Base-by-base conservation (phyloP, 2,329 filamentous ascomycete genomes). In the Thermochaetoides dissita region DNA sequence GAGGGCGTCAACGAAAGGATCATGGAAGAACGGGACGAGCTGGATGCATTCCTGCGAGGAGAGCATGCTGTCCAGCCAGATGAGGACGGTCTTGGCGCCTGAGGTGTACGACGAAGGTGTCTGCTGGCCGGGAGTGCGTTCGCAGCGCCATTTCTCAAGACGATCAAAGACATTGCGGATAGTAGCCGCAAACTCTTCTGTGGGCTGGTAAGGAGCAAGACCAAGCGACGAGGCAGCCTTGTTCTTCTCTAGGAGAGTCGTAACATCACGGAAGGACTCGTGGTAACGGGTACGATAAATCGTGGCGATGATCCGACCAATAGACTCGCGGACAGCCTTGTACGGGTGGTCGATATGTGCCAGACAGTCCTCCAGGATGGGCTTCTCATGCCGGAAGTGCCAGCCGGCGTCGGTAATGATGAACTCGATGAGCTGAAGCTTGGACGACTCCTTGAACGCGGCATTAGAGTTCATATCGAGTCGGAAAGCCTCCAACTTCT, bases 391-490 rank as follows among this genome's bases (percentile, higher is more conserved):
- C 48, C 86, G 86, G 69, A 95, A 98, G 60, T 98, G 91, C 91
- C 93, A 98, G 1, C 91, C 91, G 32, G 80, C 76, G 54, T 94
- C 87, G 36, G 79, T 79, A 45, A 98, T 83, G 48, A 84, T 75
- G 51, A 94, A 86, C 52, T 95, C 86, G 11, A 98, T 69, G 30
- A 98, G 67, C 50, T 91, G 81, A 10, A 98, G 85, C 65, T 96
- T 95, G 29, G 89, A 93, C 42, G 89, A 94, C 59, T 98, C 93
- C 60, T 98, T 98, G 72, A 98, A 98, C 0, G 91, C 91, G 4
- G 93, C 91, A 57, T 96, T 95, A 0, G 89, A 95, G 6, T 76
- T 70, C 81, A 96, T 89, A 58, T 98, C 91, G 8, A 98, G 70
- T 30, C 86, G 76, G 73, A 96, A 96, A 41, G 79, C 76, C 37